Base-by-base conservation (phyloP, 345 rosid species). In the Hibiscus tridactylites region DNA sequence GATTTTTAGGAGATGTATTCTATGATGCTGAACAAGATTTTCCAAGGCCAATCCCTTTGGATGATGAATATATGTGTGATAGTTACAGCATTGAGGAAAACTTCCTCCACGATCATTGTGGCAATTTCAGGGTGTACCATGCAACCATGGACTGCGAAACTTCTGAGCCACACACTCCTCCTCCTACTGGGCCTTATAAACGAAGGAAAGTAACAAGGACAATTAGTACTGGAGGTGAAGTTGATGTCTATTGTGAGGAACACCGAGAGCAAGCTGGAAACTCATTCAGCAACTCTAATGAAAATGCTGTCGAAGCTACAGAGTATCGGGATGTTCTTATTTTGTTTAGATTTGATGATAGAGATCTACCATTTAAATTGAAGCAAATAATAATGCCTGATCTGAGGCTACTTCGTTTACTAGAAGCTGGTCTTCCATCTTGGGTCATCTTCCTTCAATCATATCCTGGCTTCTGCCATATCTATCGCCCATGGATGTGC, bases 401-500 rank as follows among this genome's bases (percentile, higher is more conserved):
- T 79, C 67, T 86, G 76, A 87, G 93, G 71, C 76, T 96, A 78
- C 94, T 96, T 71, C 93, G 96, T 75, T 78, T 96, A 60, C 78
- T 92, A 61, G 99, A 96, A 81, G 92, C 99, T 26, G 99, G 99
- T 62, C 96, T 96, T 74, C 99, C 99, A 44, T 90, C 99, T 16
- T 96, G 99, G 99, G 98, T 93, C 61, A 72, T 96, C 77, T 96
- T 96, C 75, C 97, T 96, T 59, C 99, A 96, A 74, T 96, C 99
- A 63, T 96, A 92, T 81, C 99, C 99, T 4, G 97, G 88, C 4
- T 91, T 96, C 71, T 85, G 95, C 77, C 93, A 92, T 81, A 81
- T 91, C 33, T 96, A 96, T 76, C 92, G 98, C 62, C 99, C 98
- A 1, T 96, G 99, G 99, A 96, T 96, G 98, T 92, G 98, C 79